Base-by-base conservation (phyloP, 73 alveolate genomes). In the Tetrahymena malaccensis region DNA sequence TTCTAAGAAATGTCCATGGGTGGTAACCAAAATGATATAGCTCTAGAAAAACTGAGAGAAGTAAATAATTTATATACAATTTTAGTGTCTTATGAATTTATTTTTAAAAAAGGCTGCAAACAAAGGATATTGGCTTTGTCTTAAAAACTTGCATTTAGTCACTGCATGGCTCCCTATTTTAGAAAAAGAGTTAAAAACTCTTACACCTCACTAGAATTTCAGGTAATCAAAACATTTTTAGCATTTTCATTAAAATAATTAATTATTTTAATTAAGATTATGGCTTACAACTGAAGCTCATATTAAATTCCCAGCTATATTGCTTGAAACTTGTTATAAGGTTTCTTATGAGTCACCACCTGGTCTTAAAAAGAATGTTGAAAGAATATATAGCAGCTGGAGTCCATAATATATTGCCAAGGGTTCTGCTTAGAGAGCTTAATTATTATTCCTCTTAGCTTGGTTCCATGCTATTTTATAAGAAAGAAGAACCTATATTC, bases 271-370 rank as follows among this genome's bases (percentile, higher is more conserved):
- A n/a, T n/a, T n/a, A n/a, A 70, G 99, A 97, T 97, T 99, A 43
- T 99, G 99, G 99, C 98, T 99, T 43, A 99, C 99, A 22, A 97
- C 99, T 44, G 99, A 99, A 96, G 99, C 99, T 13, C 99, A 99
- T 97, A 97, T 97, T 55, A 99, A 99, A 96, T 99, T 99, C 99
- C 99, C 99, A 85, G 98, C 99, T 35, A 99, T 99, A 22, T 98
- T 99, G 85, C 96, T 99, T 93, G 99, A 99, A 97, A 97, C 99
- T 21, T 98, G 99, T 85, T 97, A 99, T 83, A 99, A 98, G 96
- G 98, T 99, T 50, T 99, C 99, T 58, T 99, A 99, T 96, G 99
- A 99, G 94, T 98, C 99, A 15, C 99, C 99, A n/a, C 99, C 99
- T 22, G 99, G 99, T 13, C 97, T 99, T 83, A 99, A 99, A 96